A percentile compares a stretch with the other conserved stretches of the same genome.
These are phyloP conservation scores for Acacia confusa DNA, from an alignment of 306 rosid species.

Conservation along the genomic window DNA sequence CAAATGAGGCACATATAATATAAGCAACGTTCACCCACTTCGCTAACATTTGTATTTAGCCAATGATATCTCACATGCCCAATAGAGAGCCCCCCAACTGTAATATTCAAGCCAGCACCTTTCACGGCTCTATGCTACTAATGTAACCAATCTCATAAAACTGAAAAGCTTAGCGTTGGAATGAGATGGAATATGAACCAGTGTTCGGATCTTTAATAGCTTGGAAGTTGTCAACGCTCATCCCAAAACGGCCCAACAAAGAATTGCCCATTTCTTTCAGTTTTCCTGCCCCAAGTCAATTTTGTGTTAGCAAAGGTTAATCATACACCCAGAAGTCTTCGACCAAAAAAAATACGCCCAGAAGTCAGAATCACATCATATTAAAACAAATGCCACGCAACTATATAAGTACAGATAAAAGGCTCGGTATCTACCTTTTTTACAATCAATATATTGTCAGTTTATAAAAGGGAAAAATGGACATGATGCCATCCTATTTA, in stretches of 20 bases:
- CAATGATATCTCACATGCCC: conserved; percentile 11
- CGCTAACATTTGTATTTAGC: conserved; percentile 25
- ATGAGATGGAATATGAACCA: conserved; percentile 83
- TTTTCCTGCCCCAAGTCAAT: conserved; percentile 54
- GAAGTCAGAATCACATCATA: not conserved
- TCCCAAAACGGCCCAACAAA: conserved; percentile 87
- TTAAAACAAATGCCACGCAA: not conserved
- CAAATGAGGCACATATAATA: not conserved
- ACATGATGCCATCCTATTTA: not conserved
- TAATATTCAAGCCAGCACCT: not conserved
- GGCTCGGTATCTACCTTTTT: not conserved
- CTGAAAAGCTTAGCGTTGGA: conserved; percentile 56
- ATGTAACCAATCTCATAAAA: conserved; percentile 5
- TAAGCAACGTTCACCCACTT: conserved; percentile 7
- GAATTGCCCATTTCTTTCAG: conserved; percentile 94
- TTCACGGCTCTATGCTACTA: conserved; percentile 23
- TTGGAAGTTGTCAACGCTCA: conserved; percentile 87
- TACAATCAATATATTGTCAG: not conserved
- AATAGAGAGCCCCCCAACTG: conserved; percentile 25
- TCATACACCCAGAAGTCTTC: not conserved
- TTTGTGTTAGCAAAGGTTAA: not conserved
- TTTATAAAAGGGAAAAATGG: not conserved
- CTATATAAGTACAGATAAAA: not conserved
- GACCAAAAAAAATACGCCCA: no score
- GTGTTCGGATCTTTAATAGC: conserved; percentile 90